Evolutionary conservation across 305 asterid species (phyloP), one percentile per base, ranked within the genome.

Genomic region (Caryopteris hybrid): DNA sequence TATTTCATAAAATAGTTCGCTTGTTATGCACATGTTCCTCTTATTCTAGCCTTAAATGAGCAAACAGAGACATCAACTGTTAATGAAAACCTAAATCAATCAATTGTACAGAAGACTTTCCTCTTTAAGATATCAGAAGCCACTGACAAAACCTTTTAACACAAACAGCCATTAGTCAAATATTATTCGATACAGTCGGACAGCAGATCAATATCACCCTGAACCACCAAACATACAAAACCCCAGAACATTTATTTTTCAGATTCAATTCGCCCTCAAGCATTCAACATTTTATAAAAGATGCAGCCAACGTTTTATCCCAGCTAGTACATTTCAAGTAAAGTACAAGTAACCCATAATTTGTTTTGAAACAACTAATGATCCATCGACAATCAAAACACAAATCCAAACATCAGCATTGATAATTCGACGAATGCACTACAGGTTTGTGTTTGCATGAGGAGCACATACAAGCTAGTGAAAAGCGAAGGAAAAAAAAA

Each of bases 1-100:
- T 43, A 22, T 11, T 61, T 54, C 47, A 61, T 41, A 61, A 13
- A n/a, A 23, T 4, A 6, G 17, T n/a, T 31, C 7, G n/a, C 22
- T 16, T 50, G 17, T 27, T 34, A 33, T 29, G 34, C 34, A 29
- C 34, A 3, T 7, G 6, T 8, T 14, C 20, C 45, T 60, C 41
- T 41, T 39, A n/a, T 53, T 67, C 23, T 17, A 52, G 16, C 17
- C 65, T 53, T 17, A 46, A 51, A 38, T 21, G 8, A 25, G 36
- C 33, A 74, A 52, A 61, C 45, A 56, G 39, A 69, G 14, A 14
- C 68, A 56, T n/a, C 38, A n/a, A 48, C 12, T n/a, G 58, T 20
- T 33, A 20, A 55, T 20, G 46, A 58, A 67, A 69, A 50, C 57
- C 55, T 62, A 31, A 4, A 57, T 29, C 13, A 14, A 62, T 18